These are phyloP conservation scores for Breviolum minutum DNA, from an alignment of 73 alveolate genomes.

Conservation along the genomic window DNA sequence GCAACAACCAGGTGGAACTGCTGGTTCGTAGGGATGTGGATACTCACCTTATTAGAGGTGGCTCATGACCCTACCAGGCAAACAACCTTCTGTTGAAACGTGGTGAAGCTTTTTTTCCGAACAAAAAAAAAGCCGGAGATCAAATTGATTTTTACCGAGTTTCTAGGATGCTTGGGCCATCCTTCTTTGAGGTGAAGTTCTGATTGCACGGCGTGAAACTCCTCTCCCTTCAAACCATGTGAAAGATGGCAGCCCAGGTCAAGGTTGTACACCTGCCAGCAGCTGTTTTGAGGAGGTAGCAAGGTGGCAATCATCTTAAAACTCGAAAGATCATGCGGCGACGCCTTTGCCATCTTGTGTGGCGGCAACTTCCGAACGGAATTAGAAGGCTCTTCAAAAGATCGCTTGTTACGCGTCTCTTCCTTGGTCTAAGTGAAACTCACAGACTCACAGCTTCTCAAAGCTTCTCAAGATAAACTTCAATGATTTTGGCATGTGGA, in stretches of 20 bases:
- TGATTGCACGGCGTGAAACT: no score
- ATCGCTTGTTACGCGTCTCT: no score
- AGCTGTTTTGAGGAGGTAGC: no score
- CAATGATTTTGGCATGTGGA: no score
- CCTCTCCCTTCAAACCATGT: background rate
- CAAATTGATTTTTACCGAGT: no score
- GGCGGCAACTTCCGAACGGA: background rate
- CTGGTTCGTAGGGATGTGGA: background rate
- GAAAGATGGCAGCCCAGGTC: background rate
- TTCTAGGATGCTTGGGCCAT: constrained; percentile 42
- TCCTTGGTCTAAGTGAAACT: no score
- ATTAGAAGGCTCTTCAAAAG: background rate
- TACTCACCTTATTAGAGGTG: constrained; percentile 19
- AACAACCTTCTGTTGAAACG: no score
- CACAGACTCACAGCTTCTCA: no score
- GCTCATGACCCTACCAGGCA: background rate
- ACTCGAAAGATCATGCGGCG: background rate
- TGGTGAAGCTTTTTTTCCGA: no score
- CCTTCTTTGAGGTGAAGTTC: background rate
- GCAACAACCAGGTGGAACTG: constrained; percentile 78
- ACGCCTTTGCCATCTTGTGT: constrained; percentile 16
- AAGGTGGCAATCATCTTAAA: no score
- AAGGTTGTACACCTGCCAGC: constrained; percentile 13
- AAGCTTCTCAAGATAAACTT: no score
- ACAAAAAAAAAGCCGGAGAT: no score